A percentile compares a stretch with the other conserved stretches of the same genome.
phyloP scores from a whole-genome alignment of 768 basidiomycete genomes.

The Solioccasus polychromus region DNA sequence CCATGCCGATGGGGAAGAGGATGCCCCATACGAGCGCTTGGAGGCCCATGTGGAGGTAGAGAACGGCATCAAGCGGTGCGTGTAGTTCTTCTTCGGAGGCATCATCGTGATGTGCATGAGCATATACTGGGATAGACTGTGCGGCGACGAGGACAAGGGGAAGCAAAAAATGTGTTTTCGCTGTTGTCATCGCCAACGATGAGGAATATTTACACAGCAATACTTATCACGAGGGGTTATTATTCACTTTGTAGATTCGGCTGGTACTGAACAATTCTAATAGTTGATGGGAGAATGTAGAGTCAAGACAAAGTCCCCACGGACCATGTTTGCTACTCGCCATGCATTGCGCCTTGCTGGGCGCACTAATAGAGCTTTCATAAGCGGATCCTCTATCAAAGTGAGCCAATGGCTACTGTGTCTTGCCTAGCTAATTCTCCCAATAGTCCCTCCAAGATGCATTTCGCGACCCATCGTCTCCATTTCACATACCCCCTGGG shows the following conservation, averaged over 20 bases:
- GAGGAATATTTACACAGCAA: too few relatives aligned
- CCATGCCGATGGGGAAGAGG: constrained; percentile 83
- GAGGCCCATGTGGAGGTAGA: constrained; percentile 81
- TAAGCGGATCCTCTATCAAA: constrained; percentile 29
- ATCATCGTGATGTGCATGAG: constrained; percentile 60
- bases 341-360: background rate
- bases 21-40: constrained; percentile 83
- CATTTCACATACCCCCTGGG: constrained; percentile 63
- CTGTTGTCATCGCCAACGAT: constrained; percentile 1
- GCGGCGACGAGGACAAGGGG: constrained; percentile 9
- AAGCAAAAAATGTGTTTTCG: background rate
- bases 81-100: constrained; percentile 60
- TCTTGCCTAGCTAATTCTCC: background rate
- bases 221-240: too few relatives aligned
- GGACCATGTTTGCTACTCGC: constrained; percentile 8
- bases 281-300: too few relatives aligned
- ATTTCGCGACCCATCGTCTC: constrained; percentile 61
- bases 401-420: constrained; percentile 3
- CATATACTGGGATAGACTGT: constrained; percentile 23
- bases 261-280: too few relatives aligned
- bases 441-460: constrained; percentile 58
- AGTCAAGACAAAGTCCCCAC: background rate
- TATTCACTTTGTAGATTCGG: too few relatives aligned
- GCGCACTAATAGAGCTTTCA: background rate
- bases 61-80: constrained; percentile 69